Percentiles rank a stretch among this genome's conserved stretches.
These are phyloP conservation scores for Pyrenochaeta sp. DNA, from an alignment of 2,329 filamentous ascomycete species.

Conservation along the genomic window DNA sequence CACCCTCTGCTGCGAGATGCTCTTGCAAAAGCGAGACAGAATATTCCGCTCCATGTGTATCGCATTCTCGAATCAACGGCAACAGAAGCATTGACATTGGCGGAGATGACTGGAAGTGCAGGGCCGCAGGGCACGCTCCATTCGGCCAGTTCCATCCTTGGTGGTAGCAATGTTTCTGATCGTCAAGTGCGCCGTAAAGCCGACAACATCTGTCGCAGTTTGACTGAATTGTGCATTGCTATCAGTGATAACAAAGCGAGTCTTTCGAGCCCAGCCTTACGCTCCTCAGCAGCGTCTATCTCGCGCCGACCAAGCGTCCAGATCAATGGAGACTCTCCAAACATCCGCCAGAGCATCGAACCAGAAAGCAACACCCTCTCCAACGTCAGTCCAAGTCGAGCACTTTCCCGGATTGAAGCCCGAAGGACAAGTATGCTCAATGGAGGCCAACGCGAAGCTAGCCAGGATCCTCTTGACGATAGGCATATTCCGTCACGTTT, in stretches of 20 bases:
- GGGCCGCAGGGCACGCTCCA: slow-evolving; percentile 69
- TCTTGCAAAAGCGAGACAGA: slow-evolving; percentile 75
- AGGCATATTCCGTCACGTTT: slow-evolving; percentile 37
- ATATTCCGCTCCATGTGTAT: slow-evolving; percentile 76
- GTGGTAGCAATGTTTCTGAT: slow-evolving; percentile 70
- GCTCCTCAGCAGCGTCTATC: slow-evolving; percentile 27
- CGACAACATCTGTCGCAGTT: slow-evolving; percentile 87
- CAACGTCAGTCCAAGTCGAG: slow-evolving; percentile 44
- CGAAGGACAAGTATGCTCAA: slow-evolving; percentile 48
- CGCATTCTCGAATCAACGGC: slow-evolving; percentile 81
- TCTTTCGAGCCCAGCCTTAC: slow-evolving; percentile 39
- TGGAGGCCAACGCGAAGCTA: slow-evolving; percentile 36
- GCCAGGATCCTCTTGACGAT: slow-evolving; percentile 34
- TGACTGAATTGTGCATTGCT: slow-evolving; percentile 91
- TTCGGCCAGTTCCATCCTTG: slow-evolving; percentile 70
- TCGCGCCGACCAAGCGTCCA: slow-evolving; percentile 47
- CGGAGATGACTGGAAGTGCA: slow-evolving; percentile 76
- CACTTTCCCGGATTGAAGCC: slow-evolving; percentile 55
- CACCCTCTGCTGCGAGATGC: slow-evolving; percentile 84
- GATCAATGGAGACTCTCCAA: slow-evolving; percentile 45
- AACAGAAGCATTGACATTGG: slow-evolving; percentile 79
- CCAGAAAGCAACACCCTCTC: slow-evolving; percentile 41
- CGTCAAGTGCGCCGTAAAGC: slow-evolving; percentile 88
- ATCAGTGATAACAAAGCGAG: slow-evolving; percentile 58
- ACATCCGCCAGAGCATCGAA: slow-evolving; percentile 43